Evolutionary conservation across 2,329 filamentous ascomycete species (phyloP).

Genomic region (Calonectria pteridis): DNA sequence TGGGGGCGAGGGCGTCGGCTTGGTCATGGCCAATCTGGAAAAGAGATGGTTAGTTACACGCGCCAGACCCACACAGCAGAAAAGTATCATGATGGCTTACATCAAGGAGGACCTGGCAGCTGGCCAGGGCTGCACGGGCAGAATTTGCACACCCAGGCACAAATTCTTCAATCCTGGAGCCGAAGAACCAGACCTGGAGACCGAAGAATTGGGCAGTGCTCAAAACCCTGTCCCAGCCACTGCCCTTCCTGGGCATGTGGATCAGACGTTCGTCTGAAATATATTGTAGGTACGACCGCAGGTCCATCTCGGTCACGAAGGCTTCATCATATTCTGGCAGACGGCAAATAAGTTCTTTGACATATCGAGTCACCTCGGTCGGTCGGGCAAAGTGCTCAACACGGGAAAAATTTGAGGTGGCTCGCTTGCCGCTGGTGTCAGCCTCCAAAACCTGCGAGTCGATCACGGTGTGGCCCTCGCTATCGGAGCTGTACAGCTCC

Average conservation of each 20-base stretch:
- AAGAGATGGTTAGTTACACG: background rate
- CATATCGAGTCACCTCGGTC: constrained; percentile 30
- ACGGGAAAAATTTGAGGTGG: background rate
- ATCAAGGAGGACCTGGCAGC: constrained; percentile 54
- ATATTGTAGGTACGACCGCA: constrained; percentile 49
- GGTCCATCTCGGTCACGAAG: constrained; percentile 37
- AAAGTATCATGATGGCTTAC: constrained; percentile 37
- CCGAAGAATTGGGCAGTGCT: constrained; percentile 57
- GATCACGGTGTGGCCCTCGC: constrained; percentile 10
- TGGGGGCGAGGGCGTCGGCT: constrained; percentile 53
- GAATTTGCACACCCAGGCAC: constrained; percentile 32
- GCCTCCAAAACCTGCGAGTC: background rate
- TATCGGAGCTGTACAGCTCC: constrained; percentile 13
- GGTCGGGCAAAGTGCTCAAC: constrained; percentile 28
- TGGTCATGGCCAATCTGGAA: constrained; percentile 53
- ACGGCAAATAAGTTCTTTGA: constrained; percentile 34
- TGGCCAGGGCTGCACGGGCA: constrained; percentile 51
- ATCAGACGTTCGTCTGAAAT: constrained; percentile 55
- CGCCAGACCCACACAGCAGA: background rate
- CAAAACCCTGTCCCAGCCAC: constrained; percentile 56
- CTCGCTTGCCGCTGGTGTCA: constrained; percentile 19
- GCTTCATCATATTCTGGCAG: constrained; percentile 37
- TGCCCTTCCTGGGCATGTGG: constrained; percentile 56
- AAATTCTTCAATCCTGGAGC: constrained; percentile 47
- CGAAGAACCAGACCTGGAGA: constrained; percentile 53